Percentiles rank a stretch among this genome's conserved stretches.
phyloP scores from a whole-genome alignment of 768 basidiomycete species.

The Trametes villosa region DNA sequence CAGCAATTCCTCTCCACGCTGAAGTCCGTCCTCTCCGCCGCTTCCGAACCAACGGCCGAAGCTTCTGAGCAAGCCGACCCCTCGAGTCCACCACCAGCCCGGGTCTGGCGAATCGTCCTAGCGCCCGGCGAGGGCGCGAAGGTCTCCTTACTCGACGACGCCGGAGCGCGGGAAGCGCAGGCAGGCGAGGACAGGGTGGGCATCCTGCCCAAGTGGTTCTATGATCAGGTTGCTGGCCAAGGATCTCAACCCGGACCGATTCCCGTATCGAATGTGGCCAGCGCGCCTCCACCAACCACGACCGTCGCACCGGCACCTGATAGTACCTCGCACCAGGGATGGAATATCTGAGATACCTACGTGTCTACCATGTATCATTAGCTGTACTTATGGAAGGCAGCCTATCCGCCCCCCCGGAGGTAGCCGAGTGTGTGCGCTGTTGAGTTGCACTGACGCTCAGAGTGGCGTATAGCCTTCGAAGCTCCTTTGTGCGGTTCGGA shows the following conservation, averaged over 20 bases:
- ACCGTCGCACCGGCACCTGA: background rate
- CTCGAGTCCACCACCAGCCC: slow-evolving; percentile 19
- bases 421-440: too few species aligned
- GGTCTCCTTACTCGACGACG: slow-evolving; percentile 50
- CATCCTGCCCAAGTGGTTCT: slow-evolving; percentile 80
- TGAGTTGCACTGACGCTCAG: too few species aligned
- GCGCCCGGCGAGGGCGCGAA: slow-evolving; percentile 60
- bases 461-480: too few species aligned
- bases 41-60: slow-evolving; percentile 25
- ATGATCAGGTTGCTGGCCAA: slow-evolving; percentile 33
- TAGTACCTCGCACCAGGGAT: slow-evolving; percentile 2
- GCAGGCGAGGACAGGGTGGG: slow-evolving; percentile 76
- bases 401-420: too few species aligned
- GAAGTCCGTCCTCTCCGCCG: slow-evolving; percentile 21
- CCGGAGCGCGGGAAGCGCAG: slow-evolving; percentile 58
- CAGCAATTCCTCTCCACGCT: slow-evolving; percentile 62
- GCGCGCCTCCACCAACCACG: background rate
- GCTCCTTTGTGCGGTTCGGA: too few species aligned
- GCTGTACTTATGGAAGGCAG: too few species aligned
- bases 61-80: slow-evolving; percentile 32
- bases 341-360: slow-evolving; percentile 10
- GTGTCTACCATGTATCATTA: too few species aligned
- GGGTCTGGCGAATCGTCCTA: slow-evolving; percentile 77
- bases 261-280: background rate
- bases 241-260: too few species aligned